These are phyloP conservation scores for Tricholoma saponaceum DNA, from an alignment of 768 basidiomycete species.

Conservation along the genomic window DNA sequence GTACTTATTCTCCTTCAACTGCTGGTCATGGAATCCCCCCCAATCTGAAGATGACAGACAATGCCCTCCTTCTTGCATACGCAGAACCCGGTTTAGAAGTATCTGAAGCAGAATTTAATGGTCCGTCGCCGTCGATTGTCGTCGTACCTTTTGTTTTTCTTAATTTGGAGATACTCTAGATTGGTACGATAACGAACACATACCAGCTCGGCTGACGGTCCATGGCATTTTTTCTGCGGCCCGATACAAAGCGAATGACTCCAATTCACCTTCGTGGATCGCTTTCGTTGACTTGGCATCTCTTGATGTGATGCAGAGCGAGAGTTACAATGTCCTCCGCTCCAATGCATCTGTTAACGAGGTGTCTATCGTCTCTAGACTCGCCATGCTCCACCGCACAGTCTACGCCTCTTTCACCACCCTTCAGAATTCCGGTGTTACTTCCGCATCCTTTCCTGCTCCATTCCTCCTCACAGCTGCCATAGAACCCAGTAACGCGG, in stretches of 20 bases:
- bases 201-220: constrained; percentile 21
- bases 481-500: constrained; percentile 8
- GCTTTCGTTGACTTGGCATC: constrained; percentile 25
- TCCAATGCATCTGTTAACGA: neutral
- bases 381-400: constrained; percentile 21
- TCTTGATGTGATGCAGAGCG: constrained; percentile 15
- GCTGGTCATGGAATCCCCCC: no score
- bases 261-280: constrained; percentile 24
- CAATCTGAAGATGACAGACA: no score
- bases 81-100: constrained; percentile 18
- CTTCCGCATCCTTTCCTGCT: constrained; percentile 5
- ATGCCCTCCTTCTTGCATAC: constrained; percentile 20
- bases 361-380: constrained; percentile 1
- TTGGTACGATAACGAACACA: constrained; percentile 31
- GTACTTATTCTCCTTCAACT: no score
- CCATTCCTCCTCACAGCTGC: constrained; percentile 17
- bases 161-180: constrained; percentile 11
- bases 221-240: constrained; percentile 20
- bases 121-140: constrained; percentile 7
- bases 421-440: constrained; percentile 11
- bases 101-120: constrained; percentile 23
- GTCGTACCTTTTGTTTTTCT: no score
- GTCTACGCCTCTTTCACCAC: constrained; percentile 17
- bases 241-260: constrained; percentile 25
- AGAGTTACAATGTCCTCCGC: constrained; percentile 18